Evolutionary conservation across 1,284 basidiomycete genomes (phyloP).

Genomic region (Cerrena zonata): DNA sequence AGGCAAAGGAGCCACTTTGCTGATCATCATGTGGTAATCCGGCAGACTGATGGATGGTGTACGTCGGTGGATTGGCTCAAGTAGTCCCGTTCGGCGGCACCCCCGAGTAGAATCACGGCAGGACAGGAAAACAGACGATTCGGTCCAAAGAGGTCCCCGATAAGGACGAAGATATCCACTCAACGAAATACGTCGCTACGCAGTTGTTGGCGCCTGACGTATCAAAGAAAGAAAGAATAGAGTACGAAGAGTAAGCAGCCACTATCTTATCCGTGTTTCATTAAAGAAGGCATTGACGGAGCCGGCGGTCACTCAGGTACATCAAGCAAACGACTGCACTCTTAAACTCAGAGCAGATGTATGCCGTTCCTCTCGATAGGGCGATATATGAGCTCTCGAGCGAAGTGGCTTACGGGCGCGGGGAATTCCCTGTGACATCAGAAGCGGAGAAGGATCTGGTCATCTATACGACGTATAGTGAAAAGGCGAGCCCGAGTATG

Average conservation of each 20-base stretch:
- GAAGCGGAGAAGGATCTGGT: slow-evolving; percentile 38
- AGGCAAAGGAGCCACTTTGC: too few relatives aligned
- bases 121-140: slow-evolving; percentile 29
- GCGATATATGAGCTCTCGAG: slow-evolving; percentile 53
- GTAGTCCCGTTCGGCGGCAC: slow-evolving; percentile 39
- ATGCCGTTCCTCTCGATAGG: slow-evolving; percentile 48
- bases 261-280: neutral
- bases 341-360: slow-evolving; percentile 36
- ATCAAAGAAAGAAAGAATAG: slow-evolving; percentile 58
- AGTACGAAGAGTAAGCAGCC: slow-evolving; percentile 69
- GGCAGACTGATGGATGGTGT: slow-evolving; percentile 74
- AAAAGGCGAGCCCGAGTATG: slow-evolving; percentile 28
- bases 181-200: slow-evolving; percentile 60
- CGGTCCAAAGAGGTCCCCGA: slow-evolving; percentile 11
- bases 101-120: slow-evolving; percentile 29
- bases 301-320: slow-evolving; percentile 46
- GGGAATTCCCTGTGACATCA: slow-evolving; percentile 30
- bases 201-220: slow-evolving; percentile 64
- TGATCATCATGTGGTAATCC: slow-evolving; percentile 5
- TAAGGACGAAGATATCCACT: slow-evolving; percentile 35
- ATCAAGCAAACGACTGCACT: slow-evolving; percentile 68
- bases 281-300: neutral
- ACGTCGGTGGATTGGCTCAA: slow-evolving; percentile 62
- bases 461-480: slow-evolving; percentile 32
- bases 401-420: slow-evolving; percentile 30